Base-by-base conservation (phyloP, 2,329 filamentous ascomycete species). In the Pseudopyricularia cyperi region DNA sequence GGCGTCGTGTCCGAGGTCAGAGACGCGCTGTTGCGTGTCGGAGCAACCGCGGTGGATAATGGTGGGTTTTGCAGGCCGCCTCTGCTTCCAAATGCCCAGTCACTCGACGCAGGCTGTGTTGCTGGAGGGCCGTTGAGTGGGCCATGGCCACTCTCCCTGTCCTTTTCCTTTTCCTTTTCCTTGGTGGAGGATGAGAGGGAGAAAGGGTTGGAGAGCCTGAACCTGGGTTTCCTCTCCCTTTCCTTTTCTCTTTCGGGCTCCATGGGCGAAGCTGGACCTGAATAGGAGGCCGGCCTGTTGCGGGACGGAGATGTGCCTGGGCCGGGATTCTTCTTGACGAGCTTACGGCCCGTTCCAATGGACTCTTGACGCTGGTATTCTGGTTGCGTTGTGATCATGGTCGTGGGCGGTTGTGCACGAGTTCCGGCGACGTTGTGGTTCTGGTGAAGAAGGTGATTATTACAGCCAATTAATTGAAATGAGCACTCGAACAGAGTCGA, bases 121-220 rank as follows among this genome's bases (percentile, higher is more conserved):
- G 32, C 11, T 37, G 47, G 12, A 24, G 14, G 14, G 33, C 15
- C 24, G 22, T 24, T 26, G 14, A 17, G 14, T 19, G 15, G n/a
- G 32, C 26, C 48, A 11, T 50, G 12, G 19, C 15, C 14, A 7
- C 35, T 37, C 19, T 50, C 48, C 33, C 39, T 44, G 11, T 24
- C 39, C 17, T 26, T 50, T 7, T 17, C 33, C 33, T 28, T 32
- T 17, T 35, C 33, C 33, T 35, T 44, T 11, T 44, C 39, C 12
- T 44, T 44, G 11, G 9, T 44, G 1, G 39, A 44, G 11, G 39
- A 44, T 6, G 39, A 44, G 22, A 44, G 33, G 12, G 48, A 50
- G 37, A 50, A 50, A 2, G 48, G 48, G 22, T 50, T 50, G 22
- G 48, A 50, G 5, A 50, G 48, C 22, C 48, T 24, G 24, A 50